phyloP scores from a whole-genome alignment of 139 green algal genomes.

The Monoraphidium neglectum region DNA sequence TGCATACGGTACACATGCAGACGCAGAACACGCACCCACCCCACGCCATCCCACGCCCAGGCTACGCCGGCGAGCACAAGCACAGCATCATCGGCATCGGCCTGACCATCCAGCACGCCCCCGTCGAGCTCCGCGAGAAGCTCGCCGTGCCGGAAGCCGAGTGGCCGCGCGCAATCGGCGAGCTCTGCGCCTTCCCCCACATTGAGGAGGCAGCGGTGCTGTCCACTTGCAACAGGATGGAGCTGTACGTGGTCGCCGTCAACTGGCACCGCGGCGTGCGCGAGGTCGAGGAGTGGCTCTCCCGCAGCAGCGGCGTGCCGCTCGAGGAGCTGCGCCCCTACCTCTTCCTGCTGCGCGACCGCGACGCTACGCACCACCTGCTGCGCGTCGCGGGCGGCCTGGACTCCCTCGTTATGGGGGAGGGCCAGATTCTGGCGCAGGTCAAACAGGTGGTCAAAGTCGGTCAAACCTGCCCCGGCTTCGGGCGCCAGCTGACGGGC shows the following conservation, averaged over 20 bases:
- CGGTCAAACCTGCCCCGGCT: constrained; percentile 86
- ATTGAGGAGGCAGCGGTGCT: constrained; percentile 98
- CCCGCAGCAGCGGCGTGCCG: constrained; percentile 82
- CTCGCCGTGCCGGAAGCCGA: constrained; percentile 95
- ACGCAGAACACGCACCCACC: too few relatives aligned
- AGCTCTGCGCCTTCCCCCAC: constrained; percentile 93
- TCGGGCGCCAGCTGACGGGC: constrained; percentile 96
- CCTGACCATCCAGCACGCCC: constrained; percentile 94
- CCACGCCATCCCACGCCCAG: constrained; percentile 47
- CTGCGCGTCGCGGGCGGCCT: constrained; percentile 95
- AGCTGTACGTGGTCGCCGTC: constrained; percentile 97
- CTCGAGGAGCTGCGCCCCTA: constrained; percentile 93
- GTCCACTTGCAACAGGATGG: constrained; percentile 99
- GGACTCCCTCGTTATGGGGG: constrained; percentile 98
- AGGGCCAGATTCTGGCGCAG: constrained; percentile 99
- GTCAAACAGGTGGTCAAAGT: constrained; percentile 95
- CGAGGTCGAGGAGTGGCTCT: constrained; percentile 99
- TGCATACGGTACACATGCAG: too few relatives aligned
- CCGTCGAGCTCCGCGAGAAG: constrained; percentile 97
- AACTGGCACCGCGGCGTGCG: constrained; percentile 92
- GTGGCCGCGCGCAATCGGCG: constrained; percentile 92
- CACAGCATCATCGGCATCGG: constrained; percentile 95
- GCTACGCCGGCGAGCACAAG: constrained; percentile 89
- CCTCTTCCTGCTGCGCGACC: constrained; percentile 96
- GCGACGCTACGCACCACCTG: constrained; percentile 94